phyloP scores from a whole-genome alignment of 2,329 filamentous ascomycete species.

The Xenoacremonium recifei region DNA sequence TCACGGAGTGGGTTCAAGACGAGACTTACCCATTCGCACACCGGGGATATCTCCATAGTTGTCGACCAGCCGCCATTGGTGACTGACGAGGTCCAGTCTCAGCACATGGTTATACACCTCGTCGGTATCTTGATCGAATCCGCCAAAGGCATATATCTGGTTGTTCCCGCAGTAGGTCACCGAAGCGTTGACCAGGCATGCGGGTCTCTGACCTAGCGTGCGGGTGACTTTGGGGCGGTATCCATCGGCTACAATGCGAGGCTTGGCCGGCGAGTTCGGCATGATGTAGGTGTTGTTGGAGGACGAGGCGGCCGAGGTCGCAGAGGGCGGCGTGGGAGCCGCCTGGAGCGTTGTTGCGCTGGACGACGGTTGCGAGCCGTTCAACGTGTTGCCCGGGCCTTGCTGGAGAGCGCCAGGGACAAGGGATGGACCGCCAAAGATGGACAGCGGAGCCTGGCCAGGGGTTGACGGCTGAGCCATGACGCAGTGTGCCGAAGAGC shows the following conservation, averaged over 20 bases:
- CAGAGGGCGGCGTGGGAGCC: conserved; percentile 22
- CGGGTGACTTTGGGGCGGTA: conserved; percentile 83
- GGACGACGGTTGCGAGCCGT: conserved; percentile 28
- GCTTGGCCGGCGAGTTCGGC: conserved; percentile 77
- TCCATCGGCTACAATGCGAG: conserved; percentile 63
- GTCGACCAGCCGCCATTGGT: conserved; percentile 94
- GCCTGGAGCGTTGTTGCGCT: conserved; percentile 23
- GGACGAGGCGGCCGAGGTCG: conserved; percentile 33
- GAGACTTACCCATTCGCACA: conserved; percentile 81
- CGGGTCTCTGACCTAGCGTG: conserved; percentile 77
- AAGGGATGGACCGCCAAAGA: conserved; percentile 44
- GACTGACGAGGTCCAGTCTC: conserved; percentile 78
- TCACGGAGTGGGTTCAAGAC: background rate
- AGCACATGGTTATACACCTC: conserved; percentile 99
- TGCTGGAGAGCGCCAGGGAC: conserved; percentile 25
- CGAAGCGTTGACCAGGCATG: conserved; percentile 95
- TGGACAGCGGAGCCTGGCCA: conserved; percentile 39
- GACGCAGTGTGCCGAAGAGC: conserved; percentile 19
- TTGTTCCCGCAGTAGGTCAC: conserved; percentile 99
- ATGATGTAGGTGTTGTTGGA: conserved; percentile 87
- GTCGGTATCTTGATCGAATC: conserved; percentile 98
- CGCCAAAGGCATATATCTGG: conserved; percentile 96
- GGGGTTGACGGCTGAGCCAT: conserved; percentile 48
- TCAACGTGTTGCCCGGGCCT: conserved; percentile 10
- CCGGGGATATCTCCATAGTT: conserved; percentile 98